phyloP scores from a whole-genome alignment of 2,329 filamentous ascomycete genomes.

The Trichoderma semiorbis region DNA sequence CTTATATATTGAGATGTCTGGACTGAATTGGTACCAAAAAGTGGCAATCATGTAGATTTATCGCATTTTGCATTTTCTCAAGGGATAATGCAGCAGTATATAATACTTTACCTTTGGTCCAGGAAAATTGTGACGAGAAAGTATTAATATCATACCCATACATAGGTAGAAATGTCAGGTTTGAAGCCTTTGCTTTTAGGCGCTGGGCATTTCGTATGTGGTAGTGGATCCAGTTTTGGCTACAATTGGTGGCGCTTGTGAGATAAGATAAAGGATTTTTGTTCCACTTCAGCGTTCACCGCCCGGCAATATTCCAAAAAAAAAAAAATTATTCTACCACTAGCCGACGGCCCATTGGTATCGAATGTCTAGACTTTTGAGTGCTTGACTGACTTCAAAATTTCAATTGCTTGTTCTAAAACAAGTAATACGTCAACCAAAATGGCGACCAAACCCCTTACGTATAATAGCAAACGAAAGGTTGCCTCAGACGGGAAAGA shows the following conservation, averaged over 20 bases:
- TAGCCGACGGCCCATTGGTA: constrained; percentile 18
- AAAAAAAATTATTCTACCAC: constrained; percentile 23
- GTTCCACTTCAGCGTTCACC: constrained; percentile 27
- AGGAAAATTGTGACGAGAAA: background rate
- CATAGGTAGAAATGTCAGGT: background rate
- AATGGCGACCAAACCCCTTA: constrained; percentile 50
- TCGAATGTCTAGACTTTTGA: constrained; percentile 13
- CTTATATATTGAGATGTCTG: background rate
- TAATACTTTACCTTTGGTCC: background rate
- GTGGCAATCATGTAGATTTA: background rate
- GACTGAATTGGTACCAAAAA: background rate
- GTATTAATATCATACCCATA: background rate
- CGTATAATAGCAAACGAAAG: constrained; percentile 56
- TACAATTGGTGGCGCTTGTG: background rate
- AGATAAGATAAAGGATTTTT: background rate
- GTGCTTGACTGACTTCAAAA: background rate
- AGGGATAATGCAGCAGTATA: background rate
- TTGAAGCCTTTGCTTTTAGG: background rate
- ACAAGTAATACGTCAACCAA: constrained; percentile 20
- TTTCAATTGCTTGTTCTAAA: constrained; percentile 1
- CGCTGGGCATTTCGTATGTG: background rate
- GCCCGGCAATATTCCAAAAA: constrained; percentile 34
- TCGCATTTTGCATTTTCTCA: background rate
- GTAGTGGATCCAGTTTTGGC: background rate
- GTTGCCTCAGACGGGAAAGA: constrained; percentile 43